Evolutionary conservation across 2,329 filamentous ascomycete genomes (phyloP).

Genomic region (Neonectria ditissima): DNA sequence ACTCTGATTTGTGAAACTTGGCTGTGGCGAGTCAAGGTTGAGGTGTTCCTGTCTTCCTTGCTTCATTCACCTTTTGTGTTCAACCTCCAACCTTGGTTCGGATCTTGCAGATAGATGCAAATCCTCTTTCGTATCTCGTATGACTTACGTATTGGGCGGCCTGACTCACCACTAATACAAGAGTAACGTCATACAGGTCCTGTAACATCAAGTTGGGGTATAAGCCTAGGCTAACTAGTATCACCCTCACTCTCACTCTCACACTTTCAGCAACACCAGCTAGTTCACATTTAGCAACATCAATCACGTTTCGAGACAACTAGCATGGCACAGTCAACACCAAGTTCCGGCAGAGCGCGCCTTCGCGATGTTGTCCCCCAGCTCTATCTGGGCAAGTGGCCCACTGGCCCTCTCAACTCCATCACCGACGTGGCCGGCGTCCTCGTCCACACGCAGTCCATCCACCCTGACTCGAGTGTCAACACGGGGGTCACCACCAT

Average conservation of each 20-base stretch:
- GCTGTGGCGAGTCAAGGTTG: background rate
- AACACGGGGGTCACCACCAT: constrained; percentile 65
- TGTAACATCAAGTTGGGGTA: background rate
- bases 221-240: background rate
- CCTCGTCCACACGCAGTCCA: constrained; percentile 59
- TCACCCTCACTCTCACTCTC: background rate
- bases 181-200: background rate
- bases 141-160: background rate
- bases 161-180: background rate
- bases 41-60: background rate
- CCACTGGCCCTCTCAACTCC: constrained; percentile 60
- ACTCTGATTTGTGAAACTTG: background rate
- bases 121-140: background rate
- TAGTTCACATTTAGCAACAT: background rate
- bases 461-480: constrained; percentile 52
- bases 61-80: background rate
- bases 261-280: background rate
- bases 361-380: constrained; percentile 59
- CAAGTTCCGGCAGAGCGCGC: constrained; percentile 28
- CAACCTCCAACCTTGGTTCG: background rate
- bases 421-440: constrained; percentile 64
- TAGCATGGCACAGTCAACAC: background rate
- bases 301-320: too few species aligned
- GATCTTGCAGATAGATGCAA: background rate
- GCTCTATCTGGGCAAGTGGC: constrained; percentile 57